Evolutionary conservation across 345 rosid species (phyloP), one percentile per base, ranked within the genome.

Genomic region (Lepidium sativum): DNA sequence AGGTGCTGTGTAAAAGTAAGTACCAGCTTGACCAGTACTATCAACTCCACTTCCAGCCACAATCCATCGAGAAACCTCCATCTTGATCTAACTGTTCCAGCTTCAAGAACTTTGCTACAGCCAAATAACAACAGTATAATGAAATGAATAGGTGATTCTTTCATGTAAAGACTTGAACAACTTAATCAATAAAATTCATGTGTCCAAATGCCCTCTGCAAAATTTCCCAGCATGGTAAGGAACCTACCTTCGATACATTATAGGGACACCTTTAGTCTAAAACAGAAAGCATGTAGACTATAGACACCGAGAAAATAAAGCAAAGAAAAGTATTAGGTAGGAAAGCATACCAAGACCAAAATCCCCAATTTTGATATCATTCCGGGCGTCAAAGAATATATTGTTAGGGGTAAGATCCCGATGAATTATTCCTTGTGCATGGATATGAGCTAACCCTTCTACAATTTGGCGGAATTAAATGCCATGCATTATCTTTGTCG

Each of bases 381-480:
- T 81, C 31, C 98, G 97, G 34, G 98, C 88, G 81, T 86, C 97
- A 80, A 92, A 92, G 71, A 92, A 92, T 58, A 92, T 92, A 72
- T 92, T 92, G 65, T 71, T 92, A 0, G 98, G 98, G 12, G 98
- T 92, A 66, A 92, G 78, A 81, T 92, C 98, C 32, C 98, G 81
- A 81, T 92, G 98, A 78, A 92, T 89, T 66, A 92, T 92, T 73
- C 98, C 98, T 68, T 92, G 98, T 62, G 86, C 97, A 69, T 92
- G 98, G 53, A 92, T 89, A 73, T 92, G 98, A 29, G 60, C 94
- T 82, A 92, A 76, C 73, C 98, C 98, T 78, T 92, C 97, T 13
- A 92, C 97, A 77, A 92, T 87, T 83, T 92, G 97, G 45, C 89
- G 98, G 98, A 80, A 76, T 83, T 58, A 73, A 75, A 75, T 89